Base-by-base conservation (phyloP, 768 basidiomycete genomes). In the Naganishia randhawae region DNA sequence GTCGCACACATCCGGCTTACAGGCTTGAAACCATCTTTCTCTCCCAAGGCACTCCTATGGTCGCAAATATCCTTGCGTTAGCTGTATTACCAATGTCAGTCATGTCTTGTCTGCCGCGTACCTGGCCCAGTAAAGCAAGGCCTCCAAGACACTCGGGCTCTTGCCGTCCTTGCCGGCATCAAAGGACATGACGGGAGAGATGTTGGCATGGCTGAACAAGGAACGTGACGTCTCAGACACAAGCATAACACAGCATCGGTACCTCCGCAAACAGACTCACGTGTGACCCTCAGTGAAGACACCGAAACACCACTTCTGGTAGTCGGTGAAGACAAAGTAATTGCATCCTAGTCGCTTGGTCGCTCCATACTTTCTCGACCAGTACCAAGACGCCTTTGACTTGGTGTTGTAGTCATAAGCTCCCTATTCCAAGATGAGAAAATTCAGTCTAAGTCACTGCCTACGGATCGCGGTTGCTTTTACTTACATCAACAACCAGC, bases 381-480 rank as follows among this genome's bases (percentile, higher is more conserved):
- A 80, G 69, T 79, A 77, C 80, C 79, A 80, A 29, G 77, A 78
- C 4, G 80, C 80, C 70, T 78, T 79, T 48, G 75, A 77, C 61
- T 76, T 78, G 54, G 76, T 80, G 69, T 76, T 75, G 72, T 81
- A 81, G 19, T 71, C 67, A 69, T 80, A 79, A 41, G 70, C 67
- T 14, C 78, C 75, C 76, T 78, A 57, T 35, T 27, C 37, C 17
- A 35, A 25, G 19, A 41, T 41, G 17, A 42, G 10, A n/a, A 25
- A 42, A 17, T 54, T 35, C 33, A 35, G 11, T 3, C 17, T 27
- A n/a, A 27, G 5, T 1, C 22, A 27, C n/a, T 50, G 2, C 17
- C 17, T 22, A 0, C 5, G 1, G 5, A 11, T 37, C n/a, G n/a
- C 7, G 19, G 29, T 3, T 29, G n/a, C 3, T 14, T 41, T 29